Percentiles rank a stretch among this genome's conserved stretches.
phyloP scores from a whole-genome alignment of 495 filamentous ascomycete species.

The Podospora pseudoanserina region DNA sequence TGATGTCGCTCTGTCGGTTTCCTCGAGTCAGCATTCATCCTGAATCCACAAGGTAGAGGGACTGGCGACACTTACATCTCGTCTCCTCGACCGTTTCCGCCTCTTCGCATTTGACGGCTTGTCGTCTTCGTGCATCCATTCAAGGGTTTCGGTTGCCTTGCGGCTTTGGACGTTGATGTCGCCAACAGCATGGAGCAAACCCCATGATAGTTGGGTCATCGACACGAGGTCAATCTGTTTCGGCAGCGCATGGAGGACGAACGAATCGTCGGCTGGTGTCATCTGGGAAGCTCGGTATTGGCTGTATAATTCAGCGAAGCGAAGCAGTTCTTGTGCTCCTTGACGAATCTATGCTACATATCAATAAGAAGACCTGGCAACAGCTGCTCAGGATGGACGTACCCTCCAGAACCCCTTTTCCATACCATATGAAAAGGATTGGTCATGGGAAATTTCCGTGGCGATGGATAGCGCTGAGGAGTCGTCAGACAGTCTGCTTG shows the following conservation, averaged over 20 bases:
- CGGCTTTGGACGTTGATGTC: slow-evolving; percentile 21
- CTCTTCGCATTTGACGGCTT: slow-evolving; percentile 1
- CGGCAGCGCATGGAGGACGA: slow-evolving; percentile 5
- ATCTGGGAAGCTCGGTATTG: slow-evolving; percentile 3
- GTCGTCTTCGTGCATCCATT: not conserved
- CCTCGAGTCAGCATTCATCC: not conserved
- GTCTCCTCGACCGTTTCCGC: not conserved
- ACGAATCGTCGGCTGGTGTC: not conserved
- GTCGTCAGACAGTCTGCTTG: not conserved
- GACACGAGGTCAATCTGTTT: slow-evolving; percentile 24
- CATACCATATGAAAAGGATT: slow-evolving; percentile 16
- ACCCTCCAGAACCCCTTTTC: slow-evolving; percentile 25
- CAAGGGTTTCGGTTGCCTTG: not conserved
- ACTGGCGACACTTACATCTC: not conserved
- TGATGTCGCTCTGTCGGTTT: not conserved
- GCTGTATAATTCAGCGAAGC: slow-evolving; percentile 17
- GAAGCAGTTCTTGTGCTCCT: slow-evolving; percentile 21
- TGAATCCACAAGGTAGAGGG: not conserved
- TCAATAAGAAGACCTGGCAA: not conserved
- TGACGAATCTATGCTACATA: slow-evolving; percentile 12
- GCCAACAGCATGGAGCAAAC: slow-evolving; percentile 20
- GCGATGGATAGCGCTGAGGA: not conserved
- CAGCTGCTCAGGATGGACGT: not conserved
- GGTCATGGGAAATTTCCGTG: not conserved
- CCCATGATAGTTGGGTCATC: slow-evolving; percentile 22